These are phyloP conservation scores for Aspergillus sergii DNA, from an alignment of 2,329 filamentous ascomycete genomes.

Conservation along the genomic window DNA sequence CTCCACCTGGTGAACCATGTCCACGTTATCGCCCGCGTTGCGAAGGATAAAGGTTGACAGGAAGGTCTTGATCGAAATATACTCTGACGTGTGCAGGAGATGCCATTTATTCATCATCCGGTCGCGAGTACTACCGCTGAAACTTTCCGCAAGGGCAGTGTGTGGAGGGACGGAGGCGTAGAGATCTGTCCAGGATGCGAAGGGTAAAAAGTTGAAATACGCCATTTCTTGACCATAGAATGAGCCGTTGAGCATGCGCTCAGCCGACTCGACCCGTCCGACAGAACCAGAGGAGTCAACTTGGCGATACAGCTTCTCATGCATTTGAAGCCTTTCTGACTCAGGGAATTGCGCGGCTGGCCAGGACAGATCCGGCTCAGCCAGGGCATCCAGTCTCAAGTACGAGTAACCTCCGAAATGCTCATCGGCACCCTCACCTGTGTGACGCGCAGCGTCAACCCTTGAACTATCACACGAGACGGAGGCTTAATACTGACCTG, in stretches of 20 bases:
- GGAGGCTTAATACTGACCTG: too few species aligned
- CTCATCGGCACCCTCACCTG: slow-evolving; percentile 2
- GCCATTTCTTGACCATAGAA: background rate
- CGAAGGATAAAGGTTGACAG: slow-evolving; percentile 45
- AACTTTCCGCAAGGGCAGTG: slow-evolving; percentile 12
- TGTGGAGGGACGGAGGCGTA: slow-evolving; percentile 12
- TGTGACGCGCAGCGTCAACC: too few species aligned
- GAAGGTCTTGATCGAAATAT: slow-evolving; percentile 40
- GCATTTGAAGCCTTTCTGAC: too few species aligned
- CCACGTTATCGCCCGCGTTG: slow-evolving; percentile 48
- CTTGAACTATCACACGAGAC: too few species aligned
- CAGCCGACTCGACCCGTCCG: background rate
- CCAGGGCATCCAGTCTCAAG: background rate
- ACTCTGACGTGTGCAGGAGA: slow-evolving; percentile 43
- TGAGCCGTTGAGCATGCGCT: slow-evolving; percentile 4
- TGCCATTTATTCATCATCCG: slow-evolving; percentile 42
- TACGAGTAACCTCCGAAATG: background rate
- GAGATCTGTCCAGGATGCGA: slow-evolving; percentile 26
- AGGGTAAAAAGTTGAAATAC: background rate
- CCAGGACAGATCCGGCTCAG: background rate
- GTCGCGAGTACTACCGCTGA: slow-evolving; percentile 32
- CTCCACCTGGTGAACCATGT: slow-evolving; percentile 20
- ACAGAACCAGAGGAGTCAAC: too few species aligned
- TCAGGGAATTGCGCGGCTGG: background rate
- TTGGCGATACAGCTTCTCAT: background rate